phyloP scores from a whole-genome alignment of 306 rosid species.

The Hylodesmum podocarpum region DNA sequence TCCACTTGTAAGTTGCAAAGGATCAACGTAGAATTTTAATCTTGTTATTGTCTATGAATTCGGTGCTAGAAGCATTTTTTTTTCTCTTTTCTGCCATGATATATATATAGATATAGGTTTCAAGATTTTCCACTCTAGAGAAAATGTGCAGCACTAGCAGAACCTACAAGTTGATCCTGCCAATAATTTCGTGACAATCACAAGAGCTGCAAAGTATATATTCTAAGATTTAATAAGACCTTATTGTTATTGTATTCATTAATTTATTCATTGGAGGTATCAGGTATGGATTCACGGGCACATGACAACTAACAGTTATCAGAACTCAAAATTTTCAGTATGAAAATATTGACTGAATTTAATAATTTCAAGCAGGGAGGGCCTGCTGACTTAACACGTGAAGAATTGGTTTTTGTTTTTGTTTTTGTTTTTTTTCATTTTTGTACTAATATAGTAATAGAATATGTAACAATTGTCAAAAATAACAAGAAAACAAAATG shows the following conservation, averaged over 20 bases:
- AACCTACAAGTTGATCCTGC: conserved; percentile 14
- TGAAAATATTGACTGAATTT: conserved; percentile 3
- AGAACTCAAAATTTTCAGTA: conserved; percentile 21
- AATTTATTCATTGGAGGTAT: conserved; percentile 26
- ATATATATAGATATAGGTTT: neutral
- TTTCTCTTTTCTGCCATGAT: neutral
- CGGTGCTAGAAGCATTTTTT: conserved; percentile 33
- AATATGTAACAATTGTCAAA: neutral
- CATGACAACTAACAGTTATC: conserved; percentile 38
- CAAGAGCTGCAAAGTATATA: conserved; percentile 7
- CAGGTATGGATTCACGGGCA: conserved; percentile 55
- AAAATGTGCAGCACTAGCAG: neutral
- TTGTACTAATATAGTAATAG: neutral
- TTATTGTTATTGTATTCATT: neutral
- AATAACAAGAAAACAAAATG: neutral
- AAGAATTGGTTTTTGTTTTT: conserved; percentile 22
- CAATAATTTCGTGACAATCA: conserved; percentile 24
- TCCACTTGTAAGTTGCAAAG: too few species aligned
- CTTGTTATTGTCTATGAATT: conserved; percentile 15
- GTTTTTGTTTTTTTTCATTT: neutral
- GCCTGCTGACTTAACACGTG: conserved; percentile 41
- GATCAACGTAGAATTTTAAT: neutral
- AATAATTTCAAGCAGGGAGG: neutral
- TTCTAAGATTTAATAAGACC: neutral
- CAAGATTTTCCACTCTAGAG: neutral